phyloP scores from a whole-genome alignment of 2,329 filamentous ascomycete species.

The Pseudocercospora musae region DNA sequence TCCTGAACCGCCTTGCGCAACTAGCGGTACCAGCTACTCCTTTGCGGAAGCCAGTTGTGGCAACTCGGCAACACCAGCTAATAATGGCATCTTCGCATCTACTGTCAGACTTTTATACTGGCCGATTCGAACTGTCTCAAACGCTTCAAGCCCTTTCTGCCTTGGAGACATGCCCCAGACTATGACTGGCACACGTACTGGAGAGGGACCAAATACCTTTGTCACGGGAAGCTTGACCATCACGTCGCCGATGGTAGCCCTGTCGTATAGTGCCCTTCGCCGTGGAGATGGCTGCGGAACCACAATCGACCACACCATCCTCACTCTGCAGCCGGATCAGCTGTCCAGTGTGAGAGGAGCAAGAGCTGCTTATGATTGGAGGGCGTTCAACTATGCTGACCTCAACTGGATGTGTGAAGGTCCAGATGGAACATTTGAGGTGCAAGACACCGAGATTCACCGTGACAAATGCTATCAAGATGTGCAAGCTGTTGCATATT shows the following conservation, averaged over 20 bases:
- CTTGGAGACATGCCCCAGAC: conserved; percentile 7
- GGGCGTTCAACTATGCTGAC: conserved; percentile 25
- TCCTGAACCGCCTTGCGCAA: conserved; percentile 15
- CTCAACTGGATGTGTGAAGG: conserved; percentile 26
- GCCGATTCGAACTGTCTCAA: conserved; percentile 19
- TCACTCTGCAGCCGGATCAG: conserved; percentile 21
- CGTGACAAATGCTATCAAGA: conserved; percentile 26
- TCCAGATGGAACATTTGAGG: conserved; percentile 14
- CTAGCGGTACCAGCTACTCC: conserved; percentile 7
- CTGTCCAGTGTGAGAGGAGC: conserved; percentile 22
- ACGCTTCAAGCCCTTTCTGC: conserved; percentile 11
- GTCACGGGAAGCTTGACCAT: conserved; percentile 27
- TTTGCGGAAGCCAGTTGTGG: conserved; percentile 3
- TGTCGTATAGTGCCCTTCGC: conserved; percentile 17
- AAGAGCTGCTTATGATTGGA: conserved; percentile 13
- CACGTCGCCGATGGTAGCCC: conserved; percentile 23
- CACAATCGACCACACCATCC: conserved; percentile 22
- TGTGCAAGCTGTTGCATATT: conserved; percentile 27
- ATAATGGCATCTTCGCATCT: conserved; percentile 7
- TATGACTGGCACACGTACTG: conserved; percentile 16
- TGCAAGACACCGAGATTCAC: conserved; percentile 12
- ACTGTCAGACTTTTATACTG: conserved; percentile 23
- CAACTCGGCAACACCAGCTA: neutral
- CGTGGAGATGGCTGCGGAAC: conserved; percentile 24
- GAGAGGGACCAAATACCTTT: conserved; percentile 22